Percentiles rank a stretch among this genome's conserved stretches.
These are phyloP conservation scores for Daldinia childiae DNA, from an alignment of 495 filamentous ascomycete genomes.

Conservation along the genomic window DNA sequence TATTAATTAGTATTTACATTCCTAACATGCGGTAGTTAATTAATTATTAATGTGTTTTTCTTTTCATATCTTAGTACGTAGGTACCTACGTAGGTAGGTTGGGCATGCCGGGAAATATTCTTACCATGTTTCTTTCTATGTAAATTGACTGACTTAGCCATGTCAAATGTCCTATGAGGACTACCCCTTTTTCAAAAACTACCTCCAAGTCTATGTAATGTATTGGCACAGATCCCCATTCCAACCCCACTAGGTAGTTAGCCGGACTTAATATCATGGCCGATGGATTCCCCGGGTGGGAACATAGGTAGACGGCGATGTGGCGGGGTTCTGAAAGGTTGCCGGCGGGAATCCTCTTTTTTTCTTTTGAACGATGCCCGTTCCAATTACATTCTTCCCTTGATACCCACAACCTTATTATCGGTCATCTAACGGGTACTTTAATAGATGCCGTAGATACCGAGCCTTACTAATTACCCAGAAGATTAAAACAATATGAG, in stretches of 20 bases:
- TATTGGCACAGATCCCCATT: not conserved
- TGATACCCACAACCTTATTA: not conserved
- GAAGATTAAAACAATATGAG: not conserved
- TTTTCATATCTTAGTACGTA: no score
- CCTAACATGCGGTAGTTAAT: no score
- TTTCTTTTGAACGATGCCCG: not conserved
- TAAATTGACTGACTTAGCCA: no score
- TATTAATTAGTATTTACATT: no score
- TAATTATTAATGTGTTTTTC: no score
- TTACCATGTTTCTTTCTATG: no score
- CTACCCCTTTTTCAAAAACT: not conserved
- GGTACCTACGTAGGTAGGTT: no score
- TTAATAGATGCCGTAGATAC: not conserved
- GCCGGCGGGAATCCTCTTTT: slow-evolving; percentile 3
- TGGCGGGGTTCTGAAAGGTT: slow-evolving; percentile 3
- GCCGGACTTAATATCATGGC: not conserved
- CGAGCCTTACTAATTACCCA: not conserved
- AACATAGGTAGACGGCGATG: slow-evolving; percentile 6
- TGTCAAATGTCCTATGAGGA: no score
- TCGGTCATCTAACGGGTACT: not conserved
- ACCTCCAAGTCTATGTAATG: no score
- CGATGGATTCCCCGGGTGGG: not conserved
- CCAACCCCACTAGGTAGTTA: not conserved
- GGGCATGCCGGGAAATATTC: no score
- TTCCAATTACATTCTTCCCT: slow-evolving; percentile 7